phyloP scores from a whole-genome alignment of 2,329 filamentous ascomycete species.

The Cladosporium velox region DNA sequence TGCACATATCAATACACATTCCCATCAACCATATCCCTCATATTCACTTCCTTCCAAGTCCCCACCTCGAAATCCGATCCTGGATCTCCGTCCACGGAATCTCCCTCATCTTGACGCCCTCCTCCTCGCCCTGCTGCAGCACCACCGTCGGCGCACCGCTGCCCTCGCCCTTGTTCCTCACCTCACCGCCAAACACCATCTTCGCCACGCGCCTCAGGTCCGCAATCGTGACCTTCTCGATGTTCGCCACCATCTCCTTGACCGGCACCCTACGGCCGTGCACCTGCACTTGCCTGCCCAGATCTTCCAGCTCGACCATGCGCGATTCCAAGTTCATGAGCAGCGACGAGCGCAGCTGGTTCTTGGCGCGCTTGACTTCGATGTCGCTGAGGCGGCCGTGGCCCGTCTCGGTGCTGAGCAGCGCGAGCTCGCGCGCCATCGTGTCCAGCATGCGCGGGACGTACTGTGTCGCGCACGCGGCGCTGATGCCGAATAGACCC shows the following conservation, averaged over 20 bases:
- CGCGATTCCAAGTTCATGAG: slow-evolving; percentile 97
- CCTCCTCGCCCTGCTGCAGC: slow-evolving; percentile 82
- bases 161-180: slow-evolving; percentile 73
- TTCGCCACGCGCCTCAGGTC: slow-evolving; percentile 82
- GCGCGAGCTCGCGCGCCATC: slow-evolving; percentile 86
- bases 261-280: slow-evolving; percentile 91
- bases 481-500: slow-evolving; percentile 90
- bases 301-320: slow-evolving; percentile 96
- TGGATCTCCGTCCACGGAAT: slow-evolving; percentile 89
- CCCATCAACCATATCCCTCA: slow-evolving; percentile 23
- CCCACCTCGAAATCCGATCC: slow-evolving; percentile 79
- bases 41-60: slow-evolving; percentile 65
- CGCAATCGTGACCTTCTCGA: slow-evolving; percentile 75
- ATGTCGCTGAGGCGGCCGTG: slow-evolving; percentile 69
- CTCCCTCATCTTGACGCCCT: slow-evolving; percentile 65
- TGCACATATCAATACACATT: slow-evolving; percentile 9
- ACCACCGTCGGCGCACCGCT: slow-evolving; percentile 92
- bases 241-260: slow-evolving; percentile 86
- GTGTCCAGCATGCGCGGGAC: slow-evolving; percentile 87
- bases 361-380: slow-evolving; percentile 93
- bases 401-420: slow-evolving; percentile 74
- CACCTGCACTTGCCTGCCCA: slow-evolving; percentile 94
- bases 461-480: slow-evolving; percentile 76
- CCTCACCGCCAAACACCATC: slow-evolving; percentile 73
- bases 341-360: slow-evolving; percentile 84